phyloP scores from a whole-genome alignment of 345 rosid genomes.

The Jatropha curcas region DNA sequence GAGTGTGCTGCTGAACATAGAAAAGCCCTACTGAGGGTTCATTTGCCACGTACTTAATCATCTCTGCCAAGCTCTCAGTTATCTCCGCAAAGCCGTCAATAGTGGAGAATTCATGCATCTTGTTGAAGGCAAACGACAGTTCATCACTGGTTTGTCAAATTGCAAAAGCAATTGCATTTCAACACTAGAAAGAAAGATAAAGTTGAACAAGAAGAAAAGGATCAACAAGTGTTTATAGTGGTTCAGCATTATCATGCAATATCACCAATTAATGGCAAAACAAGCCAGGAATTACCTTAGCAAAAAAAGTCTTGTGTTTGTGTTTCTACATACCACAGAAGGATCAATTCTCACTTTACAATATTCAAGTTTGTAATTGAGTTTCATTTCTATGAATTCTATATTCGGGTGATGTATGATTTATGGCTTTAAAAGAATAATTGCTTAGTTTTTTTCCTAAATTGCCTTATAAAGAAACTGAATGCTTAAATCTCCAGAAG shows the following conservation, averaged over 20 bases:
- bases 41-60: slow-evolving; percentile 88
- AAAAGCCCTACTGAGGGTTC: slow-evolving; percentile 93
- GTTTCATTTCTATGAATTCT: background rate
- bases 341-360: background rate
- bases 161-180: slow-evolving; percentile 14
- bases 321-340: background rate
- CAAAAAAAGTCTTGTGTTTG: background rate
- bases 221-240: background rate
- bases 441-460: background rate
- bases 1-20: slow-evolving; percentile 83
- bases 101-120: slow-evolving; percentile 92
- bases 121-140: slow-evolving; percentile 42
- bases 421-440: background rate
- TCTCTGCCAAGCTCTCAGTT: slow-evolving; percentile 79
- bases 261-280: background rate
- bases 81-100: slow-evolving; percentile 92
- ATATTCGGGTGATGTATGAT: background rate
- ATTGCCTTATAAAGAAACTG: background rate
- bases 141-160: slow-evolving; percentile 50
- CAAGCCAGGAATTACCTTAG: background rate
- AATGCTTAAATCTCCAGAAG: background rate
- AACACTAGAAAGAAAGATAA: slow-evolving; percentile 10
- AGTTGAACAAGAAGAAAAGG: slow-evolving; percentile 1
- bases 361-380: background rate
- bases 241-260: background rate